phyloP scores from a whole-genome alignment of 2,329 filamentous ascomycete genomes.

The Neopestalotiopsis rosae region DNA sequence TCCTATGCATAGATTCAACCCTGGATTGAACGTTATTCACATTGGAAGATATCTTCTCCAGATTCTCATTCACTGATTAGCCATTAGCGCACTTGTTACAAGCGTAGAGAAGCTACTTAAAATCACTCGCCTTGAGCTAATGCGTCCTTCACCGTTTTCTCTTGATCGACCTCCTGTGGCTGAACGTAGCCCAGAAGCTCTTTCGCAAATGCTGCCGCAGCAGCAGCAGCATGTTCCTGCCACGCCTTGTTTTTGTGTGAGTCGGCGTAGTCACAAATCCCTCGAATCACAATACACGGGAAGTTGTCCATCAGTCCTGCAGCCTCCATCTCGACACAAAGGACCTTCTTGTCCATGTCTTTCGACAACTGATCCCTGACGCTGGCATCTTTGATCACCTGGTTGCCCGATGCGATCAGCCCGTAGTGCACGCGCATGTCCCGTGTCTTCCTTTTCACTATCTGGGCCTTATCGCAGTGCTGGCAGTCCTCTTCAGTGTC shows the following conservation, averaged over 20 bases:
- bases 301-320: conserved; percentile 11
- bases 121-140: conserved; percentile 4
- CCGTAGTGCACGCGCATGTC: conserved; percentile 37
- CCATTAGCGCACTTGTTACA: no score
- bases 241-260: conserved; percentile 31
- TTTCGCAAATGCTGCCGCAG: conserved; percentile 32
- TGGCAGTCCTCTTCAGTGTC: conserved; percentile 18
- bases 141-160: conserved; percentile 18
- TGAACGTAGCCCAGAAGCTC: conserved; percentile 18
- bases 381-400: conserved; percentile 34
- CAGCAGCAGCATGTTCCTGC: conserved; percentile 31
- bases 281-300: conserved; percentile 16
- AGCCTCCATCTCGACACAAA: conserved; percentile 39
- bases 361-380: conserved; percentile 31
- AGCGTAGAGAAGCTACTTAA: no score
- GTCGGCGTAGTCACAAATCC: conserved; percentile 39
- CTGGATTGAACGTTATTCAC: no score
- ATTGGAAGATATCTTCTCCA: no score
- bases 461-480: conserved; percentile 12
- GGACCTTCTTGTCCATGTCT: not conserved
- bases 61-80: no score
- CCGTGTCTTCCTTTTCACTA: no score
- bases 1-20: no score
- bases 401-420: conserved; percentile 38
- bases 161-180: not conserved